Evolutionary conservation across 345 rosid species (phyloP).

Genomic region (Rubroshorea leprosula): DNA sequence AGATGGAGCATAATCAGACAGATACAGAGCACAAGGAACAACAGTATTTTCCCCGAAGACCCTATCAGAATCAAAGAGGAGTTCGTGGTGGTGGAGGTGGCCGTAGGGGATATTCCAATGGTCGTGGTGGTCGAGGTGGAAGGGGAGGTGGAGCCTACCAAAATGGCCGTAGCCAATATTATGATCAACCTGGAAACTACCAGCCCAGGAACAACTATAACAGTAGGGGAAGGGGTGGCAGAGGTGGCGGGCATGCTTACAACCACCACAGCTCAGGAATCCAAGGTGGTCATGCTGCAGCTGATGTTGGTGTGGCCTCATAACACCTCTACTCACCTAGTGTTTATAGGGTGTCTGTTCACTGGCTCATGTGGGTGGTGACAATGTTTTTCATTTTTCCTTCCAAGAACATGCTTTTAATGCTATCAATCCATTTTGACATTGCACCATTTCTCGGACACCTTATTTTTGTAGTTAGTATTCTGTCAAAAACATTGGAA

Average conservation of each 20-base stretch:
- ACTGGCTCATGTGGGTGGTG: conserved; percentile 12
- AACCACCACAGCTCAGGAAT: conserved; percentile 34
- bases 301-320: conserved; percentile 47
- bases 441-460: conserved; percentile 6
- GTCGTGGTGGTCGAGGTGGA: conserved; percentile 65
- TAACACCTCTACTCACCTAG: conserved; percentile 14
- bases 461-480: conserved; percentile 1
- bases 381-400: conserved; percentile 10
- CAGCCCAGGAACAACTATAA: conserved; percentile 60
- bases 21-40: conserved; percentile 39
- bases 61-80: conserved; percentile 64
- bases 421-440: conserved; percentile 12
- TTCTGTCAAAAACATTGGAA: conserved; percentile 8
- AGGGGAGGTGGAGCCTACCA: conserved; percentile 64
- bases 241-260: conserved; percentile 47
- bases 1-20: conserved; percentile 30
- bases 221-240: conserved; percentile 55
- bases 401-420: conserved; percentile 16
- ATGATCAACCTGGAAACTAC: conserved; percentile 65
- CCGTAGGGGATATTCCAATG: conserved; percentile 60
- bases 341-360: conserved; percentile 12
- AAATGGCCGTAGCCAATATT: conserved; percentile 57
- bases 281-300: conserved; percentile 46
- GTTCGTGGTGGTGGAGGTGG: conserved; percentile 60
- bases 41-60: conserved; percentile 45